Conservation (phyloP, 2,329 filamentous ascomycete species). For the Trichophyton equinum region DNA sequence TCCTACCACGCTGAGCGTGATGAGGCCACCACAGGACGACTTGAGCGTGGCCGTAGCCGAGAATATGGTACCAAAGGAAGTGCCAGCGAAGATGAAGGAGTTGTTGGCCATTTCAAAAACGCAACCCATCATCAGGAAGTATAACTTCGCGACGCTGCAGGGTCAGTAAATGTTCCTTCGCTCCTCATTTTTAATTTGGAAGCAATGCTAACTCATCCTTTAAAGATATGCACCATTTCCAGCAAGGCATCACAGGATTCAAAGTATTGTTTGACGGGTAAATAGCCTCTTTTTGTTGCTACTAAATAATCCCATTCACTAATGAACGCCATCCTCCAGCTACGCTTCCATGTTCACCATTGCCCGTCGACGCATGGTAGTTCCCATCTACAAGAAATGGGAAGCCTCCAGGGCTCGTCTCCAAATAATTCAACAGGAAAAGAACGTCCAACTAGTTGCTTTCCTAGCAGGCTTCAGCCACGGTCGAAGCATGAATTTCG, state of each 20-base stretch:
- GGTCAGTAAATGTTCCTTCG: conserved; percentile 18
- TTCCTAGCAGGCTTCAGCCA: conserved; percentile 85
- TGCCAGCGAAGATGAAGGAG: conserved; percentile 51
- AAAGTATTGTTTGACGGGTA: conserved; percentile 57
- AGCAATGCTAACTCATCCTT: background rate
- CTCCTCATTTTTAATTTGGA: background rate
- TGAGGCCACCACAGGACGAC: conserved; percentile 63
- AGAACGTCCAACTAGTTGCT: conserved; percentile 62
- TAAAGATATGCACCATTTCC: conserved; percentile 62
- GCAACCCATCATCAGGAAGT: conserved; percentile 56
- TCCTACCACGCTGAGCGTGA: conserved; percentile 50
- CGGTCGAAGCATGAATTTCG: conserved; percentile 79
- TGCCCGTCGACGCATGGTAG: conserved; percentile 72
- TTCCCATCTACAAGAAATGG: conserved; percentile 90
- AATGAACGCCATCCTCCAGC: conserved; percentile 19
- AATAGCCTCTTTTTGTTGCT: conserved; percentile 7
- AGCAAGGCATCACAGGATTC: conserved; percentile 68
- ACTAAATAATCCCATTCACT: background rate
- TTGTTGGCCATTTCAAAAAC: conserved; percentile 46
- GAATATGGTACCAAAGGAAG: conserved; percentile 48
- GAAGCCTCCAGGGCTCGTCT: conserved; percentile 68
- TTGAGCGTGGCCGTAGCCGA: conserved; percentile 64
- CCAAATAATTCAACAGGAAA: conserved; percentile 66
- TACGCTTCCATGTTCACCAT: conserved; percentile 66
- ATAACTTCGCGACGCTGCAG: conserved; percentile 50